Evolutionary conservation across 805 yeast genomes (phyloP).

Genomic region (Wickerhamiella allomyrinae): DNA sequence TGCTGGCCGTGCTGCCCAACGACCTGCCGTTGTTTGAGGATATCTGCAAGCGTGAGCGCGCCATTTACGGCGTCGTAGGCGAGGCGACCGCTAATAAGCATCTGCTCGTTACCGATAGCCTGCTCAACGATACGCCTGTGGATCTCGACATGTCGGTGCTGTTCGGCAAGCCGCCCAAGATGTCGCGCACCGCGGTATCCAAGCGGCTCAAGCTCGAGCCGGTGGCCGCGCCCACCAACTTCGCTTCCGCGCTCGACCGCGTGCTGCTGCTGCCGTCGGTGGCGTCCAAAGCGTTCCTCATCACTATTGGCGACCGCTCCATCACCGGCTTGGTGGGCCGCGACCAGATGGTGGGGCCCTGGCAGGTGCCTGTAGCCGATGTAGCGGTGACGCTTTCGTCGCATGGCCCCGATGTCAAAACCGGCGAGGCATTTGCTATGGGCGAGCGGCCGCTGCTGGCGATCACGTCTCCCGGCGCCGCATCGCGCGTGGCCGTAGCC

Average conservation of each 20-base stretch:
- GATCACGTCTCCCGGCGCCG: constrained; percentile 71
- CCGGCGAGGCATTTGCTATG: constrained; percentile 98
- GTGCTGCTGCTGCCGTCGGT: constrained; percentile 85
- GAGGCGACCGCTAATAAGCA: constrained; percentile 78
- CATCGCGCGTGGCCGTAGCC: constrained; percentile 91
- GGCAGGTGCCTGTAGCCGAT: constrained; percentile 99
- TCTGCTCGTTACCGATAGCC: constrained; percentile 63
- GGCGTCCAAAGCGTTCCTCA: constrained; percentile 84
- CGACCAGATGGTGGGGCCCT: constrained; percentile 98
- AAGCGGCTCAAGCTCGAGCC: constrained; percentile 35
- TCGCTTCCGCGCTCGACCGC: constrained; percentile 59
- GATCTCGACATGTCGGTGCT: constrained; percentile 89
- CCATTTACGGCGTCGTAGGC: constrained; percentile 93
- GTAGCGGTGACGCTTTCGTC: constrained; percentile 93
- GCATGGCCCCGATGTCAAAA: constrained; percentile 55
- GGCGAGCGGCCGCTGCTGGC: constrained; percentile 94
- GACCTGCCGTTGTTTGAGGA: constrained; percentile 57
- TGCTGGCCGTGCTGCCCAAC: constrained; percentile 74
- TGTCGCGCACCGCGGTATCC: constrained; percentile 63
- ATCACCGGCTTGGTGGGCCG: constrained; percentile 94
- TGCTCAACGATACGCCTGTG: constrained; percentile 58
- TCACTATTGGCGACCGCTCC: constrained; percentile 98
- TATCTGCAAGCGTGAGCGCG: constrained; percentile 89
- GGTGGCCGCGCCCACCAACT: constrained; percentile 15
- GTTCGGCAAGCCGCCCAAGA: constrained; percentile 94